These are phyloP conservation scores for Neckera pumila DNA, from an alignment of 225 moss, liverwort and hornwort genomes.

Conservation along the genomic window DNA sequence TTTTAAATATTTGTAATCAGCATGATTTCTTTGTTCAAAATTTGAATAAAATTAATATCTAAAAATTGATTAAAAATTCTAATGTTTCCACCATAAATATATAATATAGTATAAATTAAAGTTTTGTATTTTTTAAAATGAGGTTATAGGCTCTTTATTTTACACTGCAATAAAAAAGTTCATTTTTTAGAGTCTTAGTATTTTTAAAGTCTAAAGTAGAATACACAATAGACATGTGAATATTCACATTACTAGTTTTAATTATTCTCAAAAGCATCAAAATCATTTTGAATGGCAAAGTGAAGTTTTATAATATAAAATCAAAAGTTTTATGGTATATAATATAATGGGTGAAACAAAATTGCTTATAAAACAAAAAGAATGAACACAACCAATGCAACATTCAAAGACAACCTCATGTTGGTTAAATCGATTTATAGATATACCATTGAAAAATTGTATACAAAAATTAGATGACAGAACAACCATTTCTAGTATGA, in stretches of 20 bases:
- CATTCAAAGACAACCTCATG: no score
- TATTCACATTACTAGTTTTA: neutral
- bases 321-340: neutral
- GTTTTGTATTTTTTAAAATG: neutral
- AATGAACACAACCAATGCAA: neutral
- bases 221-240: neutral
- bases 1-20: no score
- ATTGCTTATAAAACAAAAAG: neutral
- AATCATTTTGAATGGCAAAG: neutral
- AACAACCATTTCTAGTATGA: accelerated
- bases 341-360: neutral
- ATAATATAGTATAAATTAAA: neutral
- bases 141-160: neutral
- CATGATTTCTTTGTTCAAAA: neutral
- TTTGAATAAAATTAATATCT: neutral
- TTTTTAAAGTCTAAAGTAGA: neutral
- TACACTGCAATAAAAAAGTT: neutral
- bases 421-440: no score
- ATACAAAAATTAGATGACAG: neutral
- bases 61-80: neutral
- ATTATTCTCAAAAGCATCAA: neutral
- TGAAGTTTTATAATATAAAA: neutral
- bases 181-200: neutral
- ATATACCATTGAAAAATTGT: neutral
- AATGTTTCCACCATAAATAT: neutral